Conservation (phyloP, 2,329 filamentous ascomycete species). For the Aureobasidium sp. region DNA sequence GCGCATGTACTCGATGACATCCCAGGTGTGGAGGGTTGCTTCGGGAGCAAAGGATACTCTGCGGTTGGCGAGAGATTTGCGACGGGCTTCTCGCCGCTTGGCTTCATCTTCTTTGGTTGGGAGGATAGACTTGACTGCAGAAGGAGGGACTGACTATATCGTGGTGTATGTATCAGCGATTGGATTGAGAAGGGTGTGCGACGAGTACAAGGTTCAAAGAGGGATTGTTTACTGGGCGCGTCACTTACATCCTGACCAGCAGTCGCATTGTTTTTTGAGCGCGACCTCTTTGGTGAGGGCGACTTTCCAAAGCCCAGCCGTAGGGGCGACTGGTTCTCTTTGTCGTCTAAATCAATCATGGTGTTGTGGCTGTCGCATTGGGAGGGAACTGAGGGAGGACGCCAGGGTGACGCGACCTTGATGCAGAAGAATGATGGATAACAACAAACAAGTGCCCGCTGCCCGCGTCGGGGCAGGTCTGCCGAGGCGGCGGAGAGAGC, state of each 20-base stretch:
- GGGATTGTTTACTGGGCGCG: conserved; percentile 34
- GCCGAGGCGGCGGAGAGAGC: background rate
- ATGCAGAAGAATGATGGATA: conserved; percentile 6
- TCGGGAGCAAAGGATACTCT: conserved; percentile 96
- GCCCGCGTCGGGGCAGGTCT: background rate
- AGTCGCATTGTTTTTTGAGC: conserved; percentile 93
- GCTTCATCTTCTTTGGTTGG: conserved; percentile 52
- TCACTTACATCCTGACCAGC: conserved; percentile 80
- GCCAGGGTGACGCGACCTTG: conserved; percentile 11
- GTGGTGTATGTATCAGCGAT: background rate
- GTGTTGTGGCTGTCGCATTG: conserved; percentile 1
- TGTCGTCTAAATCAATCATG: conserved; percentile 23
- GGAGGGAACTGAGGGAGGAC: background rate
- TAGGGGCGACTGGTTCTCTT: conserved; percentile 31
- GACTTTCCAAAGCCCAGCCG: conserved; percentile 21
- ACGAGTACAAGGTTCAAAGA: background rate
- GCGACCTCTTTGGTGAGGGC: conserved; percentile 57
- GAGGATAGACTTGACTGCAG: conserved; percentile 47
- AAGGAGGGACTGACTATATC: conserved; percentile 36
- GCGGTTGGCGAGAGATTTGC: conserved; percentile 85
- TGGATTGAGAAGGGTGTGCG: background rate
- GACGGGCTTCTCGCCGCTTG: conserved; percentile 75
- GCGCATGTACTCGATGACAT: conserved; percentile 82
- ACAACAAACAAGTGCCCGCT: conserved; percentile 6
- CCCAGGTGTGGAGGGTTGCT: conserved; percentile 94